Evolutionary conservation across 2,329 filamentous ascomycete species (phyloP).

Genomic region (Fragosphaeria purpurea): DNA sequence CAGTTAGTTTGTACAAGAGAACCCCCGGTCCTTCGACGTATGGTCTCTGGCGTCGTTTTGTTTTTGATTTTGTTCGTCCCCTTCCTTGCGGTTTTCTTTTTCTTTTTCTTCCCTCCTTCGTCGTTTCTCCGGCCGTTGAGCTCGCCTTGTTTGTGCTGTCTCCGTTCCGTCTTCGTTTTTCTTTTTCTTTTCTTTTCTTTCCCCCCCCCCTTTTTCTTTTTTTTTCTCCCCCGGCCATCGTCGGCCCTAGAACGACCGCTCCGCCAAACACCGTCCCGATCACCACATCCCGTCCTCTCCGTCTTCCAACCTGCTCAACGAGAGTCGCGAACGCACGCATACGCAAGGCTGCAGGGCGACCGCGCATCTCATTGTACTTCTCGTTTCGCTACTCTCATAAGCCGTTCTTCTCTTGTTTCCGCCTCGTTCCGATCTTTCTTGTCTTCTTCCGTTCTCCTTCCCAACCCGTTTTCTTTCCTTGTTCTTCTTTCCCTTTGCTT

Average conservation of each 20-base stretch:
- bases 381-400: background rate
- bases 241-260: too few relatives aligned
- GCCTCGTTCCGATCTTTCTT: background rate
- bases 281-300: background rate
- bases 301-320: background rate
- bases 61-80: too few relatives aligned
- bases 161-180: background rate
- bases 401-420: background rate
- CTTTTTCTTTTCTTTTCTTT: background rate
- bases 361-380: background rate
- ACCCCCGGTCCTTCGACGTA: too few relatives aligned
- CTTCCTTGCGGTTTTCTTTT: background rate
- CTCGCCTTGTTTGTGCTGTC: background rate
- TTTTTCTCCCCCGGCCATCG: background rate
- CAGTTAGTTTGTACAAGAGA: too few relatives aligned
- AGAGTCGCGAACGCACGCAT: too few relatives aligned
- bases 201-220: background rate
- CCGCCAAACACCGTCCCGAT: background rate
- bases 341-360: too few relatives aligned
- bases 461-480: background rate
- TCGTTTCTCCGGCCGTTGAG: background rate
- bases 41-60: too few relatives aligned
- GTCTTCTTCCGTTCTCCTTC: background rate
- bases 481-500: background rate
- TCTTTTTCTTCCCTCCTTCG: background rate